phyloP scores from a whole-genome alignment of 306 rosid species.

The Acmispon strigosus region DNA sequence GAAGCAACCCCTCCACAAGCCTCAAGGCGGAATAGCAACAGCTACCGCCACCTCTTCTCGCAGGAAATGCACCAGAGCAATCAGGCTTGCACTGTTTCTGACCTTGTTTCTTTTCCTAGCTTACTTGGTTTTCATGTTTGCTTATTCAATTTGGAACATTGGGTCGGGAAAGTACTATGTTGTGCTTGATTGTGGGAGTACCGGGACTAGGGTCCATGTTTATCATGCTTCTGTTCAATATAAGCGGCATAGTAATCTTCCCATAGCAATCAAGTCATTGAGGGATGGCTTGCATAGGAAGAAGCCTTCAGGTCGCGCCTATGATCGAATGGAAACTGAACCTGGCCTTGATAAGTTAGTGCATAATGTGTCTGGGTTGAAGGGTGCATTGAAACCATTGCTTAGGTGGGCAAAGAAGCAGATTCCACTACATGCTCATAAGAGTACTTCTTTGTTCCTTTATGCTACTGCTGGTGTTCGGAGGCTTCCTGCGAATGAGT shows the following conservation, averaged over 20 bases:
- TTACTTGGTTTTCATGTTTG: conserved; percentile 41
- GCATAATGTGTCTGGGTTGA: conserved; percentile 55
- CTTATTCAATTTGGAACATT: conserved; percentile 60
- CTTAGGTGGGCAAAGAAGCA: conserved; percentile 82
- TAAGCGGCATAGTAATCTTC: conserved; percentile 46
- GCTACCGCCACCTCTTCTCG: conserved; percentile 8
- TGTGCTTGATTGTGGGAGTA: conserved; percentile 91
- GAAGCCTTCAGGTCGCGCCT: conserved; percentile 66
- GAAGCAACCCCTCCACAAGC: conserved; percentile 21
- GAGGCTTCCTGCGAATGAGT: conserved; percentile 53
- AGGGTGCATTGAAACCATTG: conserved; percentile 63
- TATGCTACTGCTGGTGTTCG: conserved; percentile 96
- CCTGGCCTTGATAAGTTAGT: conserved; percentile 89
- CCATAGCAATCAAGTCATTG: conserved; percentile 46
- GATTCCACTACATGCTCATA: conserved; percentile 62
- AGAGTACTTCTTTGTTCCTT: conserved; percentile 64
- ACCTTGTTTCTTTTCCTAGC: conserved; percentile 40
- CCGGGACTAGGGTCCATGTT: conserved; percentile 76
- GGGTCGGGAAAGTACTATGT: conserved; percentile 62
- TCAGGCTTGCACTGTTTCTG: conserved; percentile 40
- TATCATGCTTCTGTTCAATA: conserved; percentile 55
- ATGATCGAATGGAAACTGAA: conserved; percentile 87
- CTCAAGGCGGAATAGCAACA: not conserved
- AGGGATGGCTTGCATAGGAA: conserved; percentile 26
- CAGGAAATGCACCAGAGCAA: conserved; percentile 43